These are phyloP conservation scores for Candida dubliniensis DNA, from an alignment of 1,139 yeast species.

Conservation along the genomic window DNA sequence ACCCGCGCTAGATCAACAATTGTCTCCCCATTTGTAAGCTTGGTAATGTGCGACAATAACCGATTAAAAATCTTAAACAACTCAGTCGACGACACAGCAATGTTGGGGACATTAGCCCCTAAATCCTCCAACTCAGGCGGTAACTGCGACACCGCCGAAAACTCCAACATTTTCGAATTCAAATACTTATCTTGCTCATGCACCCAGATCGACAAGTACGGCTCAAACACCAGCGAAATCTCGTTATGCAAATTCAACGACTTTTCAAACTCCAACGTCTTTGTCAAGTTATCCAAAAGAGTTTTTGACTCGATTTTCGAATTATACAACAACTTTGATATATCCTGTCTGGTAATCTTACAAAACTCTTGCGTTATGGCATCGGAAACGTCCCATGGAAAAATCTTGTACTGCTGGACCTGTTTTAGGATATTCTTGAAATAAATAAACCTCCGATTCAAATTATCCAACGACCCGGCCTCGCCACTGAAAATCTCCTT, in stretches of 20 bases:
- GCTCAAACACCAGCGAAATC: constrained; percentile 79
- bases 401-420: constrained; percentile 53
- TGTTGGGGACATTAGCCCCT: constrained; percentile 50
- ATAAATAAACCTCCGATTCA: constrained; percentile 77
- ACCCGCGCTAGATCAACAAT: constrained; percentile 61
- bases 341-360: constrained; percentile 65
- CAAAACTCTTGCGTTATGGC: constrained; percentile 66
- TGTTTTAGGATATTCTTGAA: constrained; percentile 69
- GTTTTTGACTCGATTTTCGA: constrained; percentile 51
- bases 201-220: constrained; percentile 84
- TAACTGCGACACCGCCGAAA: constrained; percentile 49
- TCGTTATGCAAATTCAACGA: constrained; percentile 51
- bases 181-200: constrained; percentile 73
- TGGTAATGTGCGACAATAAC: constrained; percentile 70
- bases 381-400: constrained; percentile 79
- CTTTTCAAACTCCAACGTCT: constrained; percentile 69
- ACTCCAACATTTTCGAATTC: constrained; percentile 60
- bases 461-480: constrained; percentile 90
- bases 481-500: constrained; percentile 81
- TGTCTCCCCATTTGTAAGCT: constrained; percentile 69
- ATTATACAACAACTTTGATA: constrained; percentile 33
- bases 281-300: constrained; percentile 45
- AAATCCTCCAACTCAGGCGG: constrained; percentile 36
- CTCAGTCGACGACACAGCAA: constrained; percentile 83
- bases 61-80: constrained; percentile 75